Evolutionary conservation across 768 basidiomycete species (phyloP), one percentile per base, ranked within the genome.

Genomic region (Rhodotorula paludigena): DNA sequence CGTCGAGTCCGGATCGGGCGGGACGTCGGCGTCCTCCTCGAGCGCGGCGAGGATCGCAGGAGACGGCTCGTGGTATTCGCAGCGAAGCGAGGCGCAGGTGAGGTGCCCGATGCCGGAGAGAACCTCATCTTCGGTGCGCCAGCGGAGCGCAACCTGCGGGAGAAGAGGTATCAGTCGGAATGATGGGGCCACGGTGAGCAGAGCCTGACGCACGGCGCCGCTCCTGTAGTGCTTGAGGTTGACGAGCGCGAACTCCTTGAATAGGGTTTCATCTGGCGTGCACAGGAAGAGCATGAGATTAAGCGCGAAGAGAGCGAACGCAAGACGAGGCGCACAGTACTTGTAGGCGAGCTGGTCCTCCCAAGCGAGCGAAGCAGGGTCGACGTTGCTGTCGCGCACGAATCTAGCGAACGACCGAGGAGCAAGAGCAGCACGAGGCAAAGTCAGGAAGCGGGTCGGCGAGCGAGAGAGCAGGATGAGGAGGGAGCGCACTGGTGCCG

Each of bases 201-300:
- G 47, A n/a, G 36, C 11, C 23, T 14, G 60, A 77, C 86, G 70
- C 68, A 93, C 91, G 67, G 89, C 88, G 23, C 90, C 89, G 0
- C 88, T 86, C 80, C 92, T 96, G 82, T 90, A 96, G 76, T 97
- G 94, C 80, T 97, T 97, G 66, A 97, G 81, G 79, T 97, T 91
- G 76, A 90, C 92, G 30, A 92, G 81, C 0, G 89, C 90, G 74
- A 87, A 98, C 78, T 98, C 93, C 14, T 33, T 33, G 41, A 57
- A 42, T 30, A 44, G 56, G 15, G 56, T 42, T 21, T 42, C 55
- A 41, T 57, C 55, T 42, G 28, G 30, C 44, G 44, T 21, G 52
- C 21, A 18, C 21, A 8, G 14, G 41, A 5, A 32, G 20, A 14
- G 28, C n/a, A 39, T 18, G 39, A 38, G n/a, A 5, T 7, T 8